Evolutionary conservation across 1,139 yeast genomes (phyloP).

Genomic region (Candida pseudoviswanathii): DNA sequence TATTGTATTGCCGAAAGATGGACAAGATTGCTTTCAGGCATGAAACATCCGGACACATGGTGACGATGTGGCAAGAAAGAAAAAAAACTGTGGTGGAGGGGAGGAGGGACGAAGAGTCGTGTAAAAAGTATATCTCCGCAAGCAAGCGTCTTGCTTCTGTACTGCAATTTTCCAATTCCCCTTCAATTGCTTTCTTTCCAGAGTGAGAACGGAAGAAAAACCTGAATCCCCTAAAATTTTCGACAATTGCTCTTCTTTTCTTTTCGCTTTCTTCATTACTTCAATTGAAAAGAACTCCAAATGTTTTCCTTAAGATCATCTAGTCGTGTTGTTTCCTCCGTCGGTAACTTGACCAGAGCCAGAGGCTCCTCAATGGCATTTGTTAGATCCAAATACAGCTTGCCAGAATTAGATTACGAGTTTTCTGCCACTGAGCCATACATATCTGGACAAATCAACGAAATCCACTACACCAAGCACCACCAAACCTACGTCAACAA

Average conservation of each 20-base stretch:
- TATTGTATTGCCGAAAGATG: too few relatives aligned
- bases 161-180: too few relatives aligned
- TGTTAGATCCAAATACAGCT: slow-evolving; percentile 65
- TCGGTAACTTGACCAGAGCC: slow-evolving; percentile 17
- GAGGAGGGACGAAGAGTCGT: too few relatives aligned
- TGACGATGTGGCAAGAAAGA: too few relatives aligned
- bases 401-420: slow-evolving; percentile 88
- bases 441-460: slow-evolving; percentile 89
- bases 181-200: too few relatives aligned
- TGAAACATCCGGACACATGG: too few relatives aligned
- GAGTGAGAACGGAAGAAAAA: neutral
- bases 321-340: slow-evolving; percentile 17
- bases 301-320: slow-evolving; percentile 23
- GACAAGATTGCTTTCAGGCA: too few relatives aligned
- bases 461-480: slow-evolving; percentile 74
- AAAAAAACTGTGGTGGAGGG: too few relatives aligned
- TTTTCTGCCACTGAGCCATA: slow-evolving; percentile 88
- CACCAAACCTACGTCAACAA: slow-evolving; percentile 95
- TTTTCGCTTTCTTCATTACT: neutral
- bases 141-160: too few relatives aligned
- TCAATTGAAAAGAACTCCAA: neutral
- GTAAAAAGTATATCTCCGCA: too few relatives aligned
- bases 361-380: slow-evolving; percentile 24
- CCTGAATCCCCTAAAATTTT: neutral
- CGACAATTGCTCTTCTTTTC: neutral